Evolutionary conservation across 257 asterid genomes (phyloP), one percentile per base, ranked within the genome.

Genomic region (Salvia splendens): DNA sequence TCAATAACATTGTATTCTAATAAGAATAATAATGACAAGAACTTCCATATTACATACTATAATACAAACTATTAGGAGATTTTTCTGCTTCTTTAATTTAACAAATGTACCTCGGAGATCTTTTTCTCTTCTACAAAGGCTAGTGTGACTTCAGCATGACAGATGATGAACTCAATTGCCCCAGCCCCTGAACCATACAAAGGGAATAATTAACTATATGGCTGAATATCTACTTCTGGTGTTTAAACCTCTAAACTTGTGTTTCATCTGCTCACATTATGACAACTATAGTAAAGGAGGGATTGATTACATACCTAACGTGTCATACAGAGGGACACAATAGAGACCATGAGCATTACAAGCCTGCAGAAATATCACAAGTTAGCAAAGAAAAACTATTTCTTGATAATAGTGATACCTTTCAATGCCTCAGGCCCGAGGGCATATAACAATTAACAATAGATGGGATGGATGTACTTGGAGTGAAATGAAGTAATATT

Each of bases 291-390:
- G 53, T 54, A 70, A 65, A 47, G 17, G 73, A 63, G 59, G 73
- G 61, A 30, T 24, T 30, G 12, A 28, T 32, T 57, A 62, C 83
- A 47, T 88, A 88, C 98, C 98, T 81, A 93, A 84, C 28, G 98
- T 88, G 85, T 93, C 98, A 58, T 93, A 93, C 49, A 93, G 69
- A 54, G 98, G 98, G 71, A 93, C 94, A 71, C 97, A 90, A 67
- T 81, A 79, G 41, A 93, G 88, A 38, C 96, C 98, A 72, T 88
- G 98, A 76, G 96, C 97, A 84, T 93, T 93, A 69, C 98, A 93
- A 11, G 98, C 98, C 98, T 93, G 89, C 88, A 84, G 53, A 43
- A 70, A 32, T 30, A 65, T 80, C 69, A 82, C 57, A 24, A 63
- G 42, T 20, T 65, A 45, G 65, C 71, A 40, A 49, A 38, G 59